Base-by-base conservation (phyloP, 2,329 filamentous ascomycete species). In the Verticillium alfalfae region DNA sequence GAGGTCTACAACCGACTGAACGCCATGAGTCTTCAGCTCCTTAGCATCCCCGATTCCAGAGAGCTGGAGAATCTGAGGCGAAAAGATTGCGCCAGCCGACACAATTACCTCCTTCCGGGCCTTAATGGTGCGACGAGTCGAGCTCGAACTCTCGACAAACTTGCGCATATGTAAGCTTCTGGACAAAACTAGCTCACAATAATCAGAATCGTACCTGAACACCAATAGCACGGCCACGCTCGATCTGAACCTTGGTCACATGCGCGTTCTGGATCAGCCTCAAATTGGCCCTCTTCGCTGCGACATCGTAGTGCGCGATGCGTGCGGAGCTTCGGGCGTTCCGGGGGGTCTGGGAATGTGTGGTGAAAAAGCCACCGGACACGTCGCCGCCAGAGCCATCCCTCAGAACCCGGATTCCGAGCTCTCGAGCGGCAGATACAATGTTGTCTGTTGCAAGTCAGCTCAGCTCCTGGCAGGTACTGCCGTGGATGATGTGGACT, bases 21-120 rank as follows among this genome's bases (percentile, higher is more conserved):
- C 84, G 31, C 76, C 70, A 56, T 79, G 73, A 15, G 72, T 67
- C 12, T 75, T 60, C 2, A 85, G 73, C 34, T 79, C 76, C 1
- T 70, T 69, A 0, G 70, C 71, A 1, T 79, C 75, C 0, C 80
- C 81, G 37, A 84, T 73, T 12, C 82, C 82, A 57, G 78, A 82
- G 0, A 83, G 73, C 70, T 82, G 79, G 2, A 84, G 76, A 6
- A 84, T 74, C 65, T 83, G 79, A 0, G 82, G 82, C 4, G 78
- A 78, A 67, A 82, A 80, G 67, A 83, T 79, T 2, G 77, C 72
- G 16, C 82, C 82, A 1, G 78, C 81, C 0, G 78, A 75, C 8
- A 84, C 62, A 41, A 84, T 82, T 15, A 84, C 76, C 65, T 84
- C 82, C 34, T 72, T 72, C 49, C 68, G 68, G 12, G 71, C 70